phyloP scores from a whole-genome alignment of 805 yeast genomes.

The Saturnispora zaruensis region DNA sequence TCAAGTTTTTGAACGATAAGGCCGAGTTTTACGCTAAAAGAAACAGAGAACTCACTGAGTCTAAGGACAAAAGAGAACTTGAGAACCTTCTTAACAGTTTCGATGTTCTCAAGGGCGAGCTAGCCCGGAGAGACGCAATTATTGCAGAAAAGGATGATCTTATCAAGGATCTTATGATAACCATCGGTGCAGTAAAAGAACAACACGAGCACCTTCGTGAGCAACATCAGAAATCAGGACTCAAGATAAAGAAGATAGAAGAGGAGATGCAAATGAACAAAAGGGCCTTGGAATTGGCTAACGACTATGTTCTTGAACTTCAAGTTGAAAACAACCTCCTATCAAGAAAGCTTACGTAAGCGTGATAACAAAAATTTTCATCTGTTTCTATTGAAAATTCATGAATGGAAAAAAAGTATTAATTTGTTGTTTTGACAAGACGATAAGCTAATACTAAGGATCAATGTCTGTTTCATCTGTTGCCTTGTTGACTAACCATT shows the following conservation, averaged over 20 bases:
- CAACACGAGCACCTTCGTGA: conserved; percentile 17
- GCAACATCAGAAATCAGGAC: conserved; percentile 19
- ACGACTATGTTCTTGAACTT: conserved; percentile 40
- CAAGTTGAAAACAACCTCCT: conserved; percentile 42
- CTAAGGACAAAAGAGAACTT: neutral
- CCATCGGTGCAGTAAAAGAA: conserved; percentile 7
- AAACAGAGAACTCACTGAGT: neutral
- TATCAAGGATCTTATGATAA: conserved; percentile 9
- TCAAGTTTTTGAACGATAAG: neutral
- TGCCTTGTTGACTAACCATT: conserved; percentile 12
- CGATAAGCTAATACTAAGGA: neutral
- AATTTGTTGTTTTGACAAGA: neutral
- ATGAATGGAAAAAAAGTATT: neutral
- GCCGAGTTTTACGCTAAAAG: neutral
- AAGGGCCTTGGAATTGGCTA: conserved; percentile 39
- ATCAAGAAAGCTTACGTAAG: conserved; percentile 12
- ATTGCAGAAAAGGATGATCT: conserved; percentile 9
- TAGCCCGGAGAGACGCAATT: conserved; percentile 2
- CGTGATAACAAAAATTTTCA: neutral
- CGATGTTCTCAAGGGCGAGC: conserved; percentile 1
- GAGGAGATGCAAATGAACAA: conserved; percentile 33
- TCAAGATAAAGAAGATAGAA: conserved; percentile 15
- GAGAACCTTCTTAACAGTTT: neutral
- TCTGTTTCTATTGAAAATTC: neutral
- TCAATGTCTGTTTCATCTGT: conserved; percentile 5